Conservation (phyloP, 441 rosid genomes). For the Melastoma candidum region DNA sequence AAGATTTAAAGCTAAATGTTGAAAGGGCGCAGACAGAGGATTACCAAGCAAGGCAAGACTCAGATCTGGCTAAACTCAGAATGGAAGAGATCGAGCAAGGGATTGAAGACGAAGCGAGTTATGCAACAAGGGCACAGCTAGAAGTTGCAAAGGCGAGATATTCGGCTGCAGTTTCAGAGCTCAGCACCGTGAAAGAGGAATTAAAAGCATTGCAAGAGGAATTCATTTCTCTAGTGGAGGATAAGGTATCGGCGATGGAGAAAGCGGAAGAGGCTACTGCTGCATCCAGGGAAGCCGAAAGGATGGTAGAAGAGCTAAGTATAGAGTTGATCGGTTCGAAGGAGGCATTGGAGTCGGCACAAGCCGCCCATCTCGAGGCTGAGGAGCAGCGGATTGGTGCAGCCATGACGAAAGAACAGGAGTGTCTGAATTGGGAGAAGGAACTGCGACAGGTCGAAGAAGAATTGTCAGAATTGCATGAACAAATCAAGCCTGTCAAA, state of each 20-base stretch:
- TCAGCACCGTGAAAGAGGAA: slow-evolving; percentile 58
- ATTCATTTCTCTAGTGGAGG: slow-evolving; percentile 42
- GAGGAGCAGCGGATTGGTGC: slow-evolving; percentile 91
- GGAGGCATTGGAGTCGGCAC: slow-evolving; percentile 81
- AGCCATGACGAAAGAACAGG: slow-evolving; percentile 82
- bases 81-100: slow-evolving; percentile 92
- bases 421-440: slow-evolving; percentile 76
- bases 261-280: slow-evolving; percentile 65
- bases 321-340: slow-evolving; percentile 78
- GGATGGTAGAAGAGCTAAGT: slow-evolving; percentile 72
- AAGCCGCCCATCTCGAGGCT: slow-evolving; percentile 80
- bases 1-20: slow-evolving; percentile 68
- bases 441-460: slow-evolving; percentile 84
- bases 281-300: slow-evolving; percentile 82
- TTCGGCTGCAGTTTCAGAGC: slow-evolving; percentile 51
- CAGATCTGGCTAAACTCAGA: slow-evolving; percentile 82
- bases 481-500: slow-evolving; percentile 56
- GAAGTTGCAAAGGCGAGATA: slow-evolving; percentile 88
- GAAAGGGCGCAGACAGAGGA: slow-evolving; percentile 89
- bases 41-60: slow-evolving; percentile 87
- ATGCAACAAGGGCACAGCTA: slow-evolving; percentile 87
- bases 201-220: slow-evolving; percentile 44
- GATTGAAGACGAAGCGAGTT: slow-evolving; percentile 74
- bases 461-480: slow-evolving; percentile 59
- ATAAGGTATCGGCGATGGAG: slow-evolving; percentile 46